A percentile compares a stretch with the other conserved stretches of the same genome.
These are phyloP conservation scores for Scheffersomyces illinoinensis DNA, from an alignment of 1,139 yeast species.

Conservation along the genomic window DNA sequence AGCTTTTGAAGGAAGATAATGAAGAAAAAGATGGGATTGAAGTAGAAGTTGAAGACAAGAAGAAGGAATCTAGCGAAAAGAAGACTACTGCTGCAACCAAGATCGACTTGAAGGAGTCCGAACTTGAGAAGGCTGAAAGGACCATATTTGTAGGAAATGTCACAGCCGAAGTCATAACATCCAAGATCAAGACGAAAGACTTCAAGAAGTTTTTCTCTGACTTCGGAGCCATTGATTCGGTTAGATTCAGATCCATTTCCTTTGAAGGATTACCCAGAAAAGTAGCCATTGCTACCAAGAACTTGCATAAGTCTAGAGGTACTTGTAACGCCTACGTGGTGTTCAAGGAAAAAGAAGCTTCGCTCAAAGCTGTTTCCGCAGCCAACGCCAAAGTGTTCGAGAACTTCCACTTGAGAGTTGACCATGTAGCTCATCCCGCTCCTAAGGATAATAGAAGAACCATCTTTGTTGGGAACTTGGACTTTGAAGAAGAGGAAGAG, in stretches of 20 bases:
- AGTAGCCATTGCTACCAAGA: conserved; percentile 83
- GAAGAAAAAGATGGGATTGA: conserved; percentile 22
- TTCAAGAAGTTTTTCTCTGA: conserved; percentile 63
- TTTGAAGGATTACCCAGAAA: conserved; percentile 90
- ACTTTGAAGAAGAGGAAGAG: conserved; percentile 91
- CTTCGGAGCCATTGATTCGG: conserved; percentile 65
- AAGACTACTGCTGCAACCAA: conserved; percentile 31
- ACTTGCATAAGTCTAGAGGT: conserved; percentile 74
- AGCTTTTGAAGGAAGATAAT: conserved; percentile 33
- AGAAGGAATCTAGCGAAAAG: conserved; percentile 6
- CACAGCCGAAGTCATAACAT: conserved; percentile 61
- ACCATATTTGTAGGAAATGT: conserved; percentile 92
- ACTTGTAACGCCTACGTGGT: conserved; percentile 89
- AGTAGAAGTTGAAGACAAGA: conserved; percentile 9
- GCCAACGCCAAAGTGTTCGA: conserved; percentile 71
- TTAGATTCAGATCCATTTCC: conserved; percentile 90
- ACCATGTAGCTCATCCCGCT: conserved; percentile 88
- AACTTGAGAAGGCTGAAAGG: conserved; percentile 80
- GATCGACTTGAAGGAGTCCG: conserved; percentile 61
- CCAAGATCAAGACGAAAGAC: conserved; percentile 59
- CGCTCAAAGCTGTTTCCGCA: conserved; percentile 51
- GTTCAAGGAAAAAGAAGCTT: conserved; percentile 52
- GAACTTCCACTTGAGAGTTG: conserved; percentile 82
- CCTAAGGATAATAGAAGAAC: conserved; percentile 82
- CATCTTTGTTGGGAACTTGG: conserved; percentile 90